A percentile compares a stretch with the other conserved stretches of the same genome.
phyloP scores from a whole-genome alignment of 2,329 filamentous ascomycete species.

The Fonsecaea nubica region DNA sequence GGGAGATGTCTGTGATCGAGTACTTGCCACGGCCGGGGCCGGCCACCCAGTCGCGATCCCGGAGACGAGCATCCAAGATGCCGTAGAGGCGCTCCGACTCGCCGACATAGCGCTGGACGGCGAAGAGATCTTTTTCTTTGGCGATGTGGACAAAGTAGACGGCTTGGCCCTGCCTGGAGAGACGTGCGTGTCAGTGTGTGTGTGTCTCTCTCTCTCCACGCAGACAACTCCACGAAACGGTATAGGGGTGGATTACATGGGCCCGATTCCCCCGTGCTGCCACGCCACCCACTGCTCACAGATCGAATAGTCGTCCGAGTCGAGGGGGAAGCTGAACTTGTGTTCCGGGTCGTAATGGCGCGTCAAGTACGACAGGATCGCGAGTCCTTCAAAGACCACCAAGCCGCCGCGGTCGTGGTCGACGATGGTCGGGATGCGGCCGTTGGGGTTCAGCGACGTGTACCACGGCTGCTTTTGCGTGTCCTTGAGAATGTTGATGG shows the following conservation, averaged over 20 bases:
- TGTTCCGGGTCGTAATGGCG: not conserved
- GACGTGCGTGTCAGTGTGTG: not conserved
- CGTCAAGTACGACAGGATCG: not conserved
- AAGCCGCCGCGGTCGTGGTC: not conserved
- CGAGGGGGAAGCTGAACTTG: not conserved
- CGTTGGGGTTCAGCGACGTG: slow-evolving; percentile 15
- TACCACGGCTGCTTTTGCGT: slow-evolving; percentile 16
- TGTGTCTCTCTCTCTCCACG: not conserved
- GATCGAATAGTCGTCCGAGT: not conserved
- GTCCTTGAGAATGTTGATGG: slow-evolving; percentile 15
- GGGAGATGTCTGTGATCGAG: not conserved
- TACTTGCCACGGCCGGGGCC: not conserved
- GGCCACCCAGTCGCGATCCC: not conserved
- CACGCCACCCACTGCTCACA: not conserved
- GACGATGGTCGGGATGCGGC: slow-evolving; percentile 15
- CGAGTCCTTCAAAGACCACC: not conserved
- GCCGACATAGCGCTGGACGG: not conserved
- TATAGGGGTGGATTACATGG: not conserved
- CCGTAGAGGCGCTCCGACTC: not conserved
- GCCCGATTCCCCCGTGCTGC: not conserved
- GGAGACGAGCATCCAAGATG: not conserved
- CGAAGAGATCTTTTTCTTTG: not conserved
- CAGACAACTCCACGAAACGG: not conserved
- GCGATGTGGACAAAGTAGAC: not conserved
- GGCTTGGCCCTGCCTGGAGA: not conserved